Conservation (phyloP, 2,329 filamentous ascomycete species). For the Aureobasidium sp. region DNA sequence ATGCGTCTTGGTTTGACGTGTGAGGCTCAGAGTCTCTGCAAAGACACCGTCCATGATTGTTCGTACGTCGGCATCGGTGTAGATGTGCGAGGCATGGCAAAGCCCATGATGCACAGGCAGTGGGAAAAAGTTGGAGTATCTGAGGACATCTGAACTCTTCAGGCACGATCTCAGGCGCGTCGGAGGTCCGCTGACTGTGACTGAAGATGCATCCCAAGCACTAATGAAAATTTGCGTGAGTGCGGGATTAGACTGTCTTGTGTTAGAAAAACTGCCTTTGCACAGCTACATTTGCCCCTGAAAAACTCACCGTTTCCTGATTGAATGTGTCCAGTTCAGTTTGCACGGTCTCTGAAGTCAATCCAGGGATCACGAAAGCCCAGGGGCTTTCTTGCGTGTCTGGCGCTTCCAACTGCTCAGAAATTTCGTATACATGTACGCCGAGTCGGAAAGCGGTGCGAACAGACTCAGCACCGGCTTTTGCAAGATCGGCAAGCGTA, state of each 20-base stretch:
- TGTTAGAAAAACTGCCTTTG: no score
- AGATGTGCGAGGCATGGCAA: background rate
- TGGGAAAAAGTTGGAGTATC: background rate
- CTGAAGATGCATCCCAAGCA: conserved; percentile 24
- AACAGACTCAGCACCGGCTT: background rate
- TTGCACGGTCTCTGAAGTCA: no score
- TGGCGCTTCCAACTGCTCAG: no score
- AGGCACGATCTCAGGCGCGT: conserved; percentile 24
- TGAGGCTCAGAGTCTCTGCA: no score
- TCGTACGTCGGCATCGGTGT: background rate
- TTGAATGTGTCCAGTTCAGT: no score
- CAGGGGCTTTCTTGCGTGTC: no score
- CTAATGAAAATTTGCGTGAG: conserved; percentile 22
- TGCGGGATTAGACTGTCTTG: no score
- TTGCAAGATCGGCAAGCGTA: background rate
- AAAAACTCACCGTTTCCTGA: no score
- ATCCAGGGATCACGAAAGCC: no score
- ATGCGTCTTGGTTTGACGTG: no score
- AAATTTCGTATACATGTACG: background rate
- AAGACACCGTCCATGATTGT: background rate
- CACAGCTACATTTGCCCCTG: no score
- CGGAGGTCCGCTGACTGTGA: conserved; percentile 29
- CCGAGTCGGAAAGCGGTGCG: background rate
- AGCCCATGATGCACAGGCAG: background rate
- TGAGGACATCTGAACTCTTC: conserved; percentile 18